Base-by-base conservation (phyloP, 805 yeast species). In the Kuraishia borneana region DNA sequence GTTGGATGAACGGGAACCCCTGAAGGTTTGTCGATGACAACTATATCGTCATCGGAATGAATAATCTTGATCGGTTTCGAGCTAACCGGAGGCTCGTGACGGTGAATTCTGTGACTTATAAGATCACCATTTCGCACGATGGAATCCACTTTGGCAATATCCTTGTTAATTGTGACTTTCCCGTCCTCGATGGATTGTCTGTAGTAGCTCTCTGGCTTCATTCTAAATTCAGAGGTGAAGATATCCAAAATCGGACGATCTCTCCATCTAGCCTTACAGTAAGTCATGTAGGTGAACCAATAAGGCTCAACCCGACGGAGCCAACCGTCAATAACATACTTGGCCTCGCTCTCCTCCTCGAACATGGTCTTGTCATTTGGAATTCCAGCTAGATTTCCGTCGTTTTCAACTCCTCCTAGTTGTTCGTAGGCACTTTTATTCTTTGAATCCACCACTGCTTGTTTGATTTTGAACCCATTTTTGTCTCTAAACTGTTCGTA, bases 1-100 rank as follows among this genome's bases (percentile, higher is more conserved):
- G 96, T 81, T 3, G 98, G 97, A 53, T 92, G 98, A 0, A 84
- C 95, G 0, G 98, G 96, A 2, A 92, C 68, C 0, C 98, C 96
- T 3, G 92, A 70, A 0, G 98, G 98, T 43, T 92, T 92, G 53
- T 89, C 95, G 17, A 92, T 78, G 3, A 83, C 94, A 4, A 92
- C 63, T 17, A 85, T 51, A 33, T 81, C 71, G 6, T 79, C 85
- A 51, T 84, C 78, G 47, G 87, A 83, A 49, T 65, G 68, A 0
- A 88, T 81, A 18, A 83, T 72, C 36, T 69, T 66, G 32, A 85
- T 76, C 0, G 70, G 68, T 54, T 61, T 25, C 35, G 80, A 56
- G 6, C 70, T 60, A 2, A 88, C 88, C 0, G 94, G 73, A 2
- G 96, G 96, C 50, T 92, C 98, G 49, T 89, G 96, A 32, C 92